These are phyloP conservation scores for Kurtzmaniella quercitrusa DNA, from an alignment of 1,139 yeast species.

Conservation along the genomic window DNA sequence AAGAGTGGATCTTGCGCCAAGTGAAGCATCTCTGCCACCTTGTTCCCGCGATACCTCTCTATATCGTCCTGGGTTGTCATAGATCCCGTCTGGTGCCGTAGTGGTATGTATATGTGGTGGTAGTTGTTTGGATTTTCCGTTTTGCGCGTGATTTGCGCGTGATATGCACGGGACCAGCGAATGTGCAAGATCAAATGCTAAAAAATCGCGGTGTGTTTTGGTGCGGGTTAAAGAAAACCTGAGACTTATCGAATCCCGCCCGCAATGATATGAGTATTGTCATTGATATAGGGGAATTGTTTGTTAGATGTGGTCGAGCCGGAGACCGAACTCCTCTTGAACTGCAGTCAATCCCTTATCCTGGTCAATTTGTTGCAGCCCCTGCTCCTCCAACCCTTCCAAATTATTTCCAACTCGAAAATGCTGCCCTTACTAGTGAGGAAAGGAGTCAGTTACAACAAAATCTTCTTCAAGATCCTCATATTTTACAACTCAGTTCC, in stretches of 20 bases:
- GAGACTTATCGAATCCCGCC: too few relatives aligned
- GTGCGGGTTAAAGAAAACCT: too few relatives aligned
- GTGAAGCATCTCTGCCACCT: conserved; percentile 8
- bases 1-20: conserved; percentile 7
- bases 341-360: neutral
- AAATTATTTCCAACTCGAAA: conserved; percentile 4
- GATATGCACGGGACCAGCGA: conserved; percentile 5
- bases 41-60: conserved; percentile 3
- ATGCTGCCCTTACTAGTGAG: conserved; percentile 2
- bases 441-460: neutral
- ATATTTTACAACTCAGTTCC: neutral
- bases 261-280: neutral
- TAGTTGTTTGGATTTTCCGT: neutral
- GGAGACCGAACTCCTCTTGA: neutral
- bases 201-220: too few relatives aligned
- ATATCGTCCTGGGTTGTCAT: conserved; percentile 1
- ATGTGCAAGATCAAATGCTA: too few relatives aligned
- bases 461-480: neutral
- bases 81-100: neutral
- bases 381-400: neutral
- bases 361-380: neutral
- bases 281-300: conserved; percentile 3
- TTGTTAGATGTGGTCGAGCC: conserved; percentile 1
- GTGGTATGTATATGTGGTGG: neutral
- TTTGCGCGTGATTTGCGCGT: conserved; percentile 3